Conservation (phyloP, 2,329 filamentous ascomycete species). For the Cephalotrichum gorgonifer region DNA sequence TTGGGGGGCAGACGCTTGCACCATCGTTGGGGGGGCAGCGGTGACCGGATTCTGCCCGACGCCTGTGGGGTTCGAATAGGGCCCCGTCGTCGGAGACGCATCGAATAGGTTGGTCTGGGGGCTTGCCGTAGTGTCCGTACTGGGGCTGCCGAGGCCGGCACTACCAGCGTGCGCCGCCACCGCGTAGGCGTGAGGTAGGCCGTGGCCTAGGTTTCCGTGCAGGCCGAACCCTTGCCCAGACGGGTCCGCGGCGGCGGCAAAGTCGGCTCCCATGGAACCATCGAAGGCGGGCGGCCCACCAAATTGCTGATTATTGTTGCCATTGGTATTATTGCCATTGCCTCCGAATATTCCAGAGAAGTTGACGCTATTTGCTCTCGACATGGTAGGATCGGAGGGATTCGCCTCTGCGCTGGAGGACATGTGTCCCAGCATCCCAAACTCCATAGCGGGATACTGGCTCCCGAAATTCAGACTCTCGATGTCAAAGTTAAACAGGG, state of each 20-base stretch:
- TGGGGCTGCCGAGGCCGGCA: slow-evolving; percentile 52
- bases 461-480: slow-evolving; percentile 67
- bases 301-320: slow-evolving; percentile 1
- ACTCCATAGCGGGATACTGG: slow-evolving; percentile 90
- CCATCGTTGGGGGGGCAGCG: slow-evolving; percentile 6
- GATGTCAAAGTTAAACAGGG: slow-evolving; percentile 90
- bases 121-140: slow-evolving; percentile 52
- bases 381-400: slow-evolving; percentile 48
- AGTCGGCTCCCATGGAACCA: slow-evolving; percentile 40
- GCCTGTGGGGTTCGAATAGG: slow-evolving; percentile 2
- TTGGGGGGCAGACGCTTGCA: slow-evolving; percentile 21
- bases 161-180: slow-evolving; percentile 55
- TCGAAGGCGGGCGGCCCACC: slow-evolving; percentile 31
- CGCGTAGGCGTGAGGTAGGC: slow-evolving; percentile 54
- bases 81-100: slow-evolving; percentile 25
- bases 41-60: neutral
- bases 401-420: slow-evolving; percentile 78
- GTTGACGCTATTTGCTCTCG: slow-evolving; percentile 23
- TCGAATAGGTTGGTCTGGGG: slow-evolving; percentile 48
- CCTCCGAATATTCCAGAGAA: slow-evolving; percentile 13
- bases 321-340: neutral
- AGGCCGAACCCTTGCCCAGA: slow-evolving; percentile 36
- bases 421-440: slow-evolving; percentile 94
- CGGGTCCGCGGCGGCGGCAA: slow-evolving; percentile 37
- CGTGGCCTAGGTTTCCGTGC: slow-evolving; percentile 50